Percentiles rank a stretch among this genome's conserved stretches.
These are phyloP conservation scores for Berkeleyomyces rouxiae DNA, from an alignment of 2,329 filamentous ascomycete genomes.

Conservation along the genomic window DNA sequence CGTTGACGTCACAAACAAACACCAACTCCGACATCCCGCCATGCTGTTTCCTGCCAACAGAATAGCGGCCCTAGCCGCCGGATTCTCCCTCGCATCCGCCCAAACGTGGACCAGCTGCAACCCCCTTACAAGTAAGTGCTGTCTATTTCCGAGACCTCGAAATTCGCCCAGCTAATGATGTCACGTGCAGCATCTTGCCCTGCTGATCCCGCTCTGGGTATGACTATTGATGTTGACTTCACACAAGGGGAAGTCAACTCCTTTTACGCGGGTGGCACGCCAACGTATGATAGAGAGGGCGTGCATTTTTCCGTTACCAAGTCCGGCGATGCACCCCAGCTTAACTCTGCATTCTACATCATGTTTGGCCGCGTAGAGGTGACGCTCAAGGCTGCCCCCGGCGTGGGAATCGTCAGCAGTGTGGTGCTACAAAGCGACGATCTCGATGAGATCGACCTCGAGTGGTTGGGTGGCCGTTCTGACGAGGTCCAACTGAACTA, in stretches of 20 bases:
- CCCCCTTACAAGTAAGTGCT: slow-evolving; percentile 22
- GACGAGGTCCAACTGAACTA: slow-evolving; percentile 88
- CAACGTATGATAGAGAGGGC: slow-evolving; percentile 57
- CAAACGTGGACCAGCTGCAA: slow-evolving; percentile 28
- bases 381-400: slow-evolving; percentile 70
- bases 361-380: slow-evolving; percentile 94
- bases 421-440: slow-evolving; percentile 80
- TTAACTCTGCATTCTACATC: slow-evolving; percentile 89
- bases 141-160: background rate
- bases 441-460: slow-evolving; percentile 92
- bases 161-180: slow-evolving; percentile 4
- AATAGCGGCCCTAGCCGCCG: slow-evolving; percentile 16
- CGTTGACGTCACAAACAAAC: background rate
- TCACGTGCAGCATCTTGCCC: slow-evolving; percentile 41
- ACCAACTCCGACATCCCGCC: background rate
- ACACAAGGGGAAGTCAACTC: slow-evolving; percentile 59
- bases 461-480: slow-evolving; percentile 72
- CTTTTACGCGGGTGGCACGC: slow-evolving; percentile 53
- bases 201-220: slow-evolving; percentile 63
- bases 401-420: slow-evolving; percentile 83
- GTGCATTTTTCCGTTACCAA: slow-evolving; percentile 64
- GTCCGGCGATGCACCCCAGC: slow-evolving; percentile 69
- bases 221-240: slow-evolving; percentile 73
- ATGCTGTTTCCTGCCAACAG: slow-evolving; percentile 3
- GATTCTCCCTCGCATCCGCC: slow-evolving; percentile 19